Evolutionary conservation across 2,329 filamentous ascomycete species (phyloP), one percentile per base, ranked within the genome.

Genomic region (Talaromyces marneffei): DNA sequence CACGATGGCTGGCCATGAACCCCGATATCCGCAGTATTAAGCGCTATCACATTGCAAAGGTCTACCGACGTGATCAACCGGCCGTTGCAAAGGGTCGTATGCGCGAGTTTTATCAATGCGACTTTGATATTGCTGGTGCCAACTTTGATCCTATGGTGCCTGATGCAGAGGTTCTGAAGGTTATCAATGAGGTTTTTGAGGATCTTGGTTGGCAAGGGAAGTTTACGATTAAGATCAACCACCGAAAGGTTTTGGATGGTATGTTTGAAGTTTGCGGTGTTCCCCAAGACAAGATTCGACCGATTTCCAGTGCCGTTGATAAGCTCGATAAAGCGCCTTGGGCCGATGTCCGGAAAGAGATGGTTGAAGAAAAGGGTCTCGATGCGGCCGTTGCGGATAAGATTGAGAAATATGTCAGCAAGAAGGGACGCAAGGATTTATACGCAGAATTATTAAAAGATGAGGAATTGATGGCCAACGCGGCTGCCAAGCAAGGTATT

Each of bases 21-120:
- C 83, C 87, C 65, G 83, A 86, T 65, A 82, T 95, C 60, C 86
- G 90, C 74, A 88, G 83, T 75, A 93, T 96, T 79, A 96, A 96
- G 80, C 85, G 93, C 70, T 97, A 96, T 76, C 92, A 96, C 79
- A 92, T 97, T 68, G 92, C 91, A 68, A 96, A 96, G 79, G 92
- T 96, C 57, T 92, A 92, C 78, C 83, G 89, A 64, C 80, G 89
- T 73, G 89, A 92, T 74, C 88, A 92, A 74, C 89, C 89, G 25
- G 89, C 91, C 64, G 91, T 97, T 79, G 90, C 88, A 64, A 94
- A 95, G 74, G 93, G 92, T 57, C 86, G 92, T 59, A 94, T 96
- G 89, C 85, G 93, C 71, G 93, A 97, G 77, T 96, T 96, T 77
- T 96, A 95, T 79, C 92, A 97, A 77, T 97, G 92, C 79, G 93